Conservation (phyloP, 164 flowering plant species). For the Aristolochia fimbriata region DNA sequence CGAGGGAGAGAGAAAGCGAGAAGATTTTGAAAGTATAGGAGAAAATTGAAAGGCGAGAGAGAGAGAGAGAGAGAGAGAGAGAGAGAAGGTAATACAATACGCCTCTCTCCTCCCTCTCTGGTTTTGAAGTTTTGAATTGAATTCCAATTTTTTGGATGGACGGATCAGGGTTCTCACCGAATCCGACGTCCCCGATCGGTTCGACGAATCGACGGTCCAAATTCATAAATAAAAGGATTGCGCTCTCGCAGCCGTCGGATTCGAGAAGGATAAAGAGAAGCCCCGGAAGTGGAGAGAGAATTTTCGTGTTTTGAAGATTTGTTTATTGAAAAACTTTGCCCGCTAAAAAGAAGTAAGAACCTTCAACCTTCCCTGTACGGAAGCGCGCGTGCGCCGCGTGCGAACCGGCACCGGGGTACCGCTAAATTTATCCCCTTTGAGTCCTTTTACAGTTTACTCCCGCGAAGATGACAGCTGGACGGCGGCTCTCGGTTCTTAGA, state of each 20-base stretch:
- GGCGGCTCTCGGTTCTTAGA: no score
- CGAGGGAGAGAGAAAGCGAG: not conserved
- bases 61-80: constrained; percentile 1
- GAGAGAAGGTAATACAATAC: not conserved
- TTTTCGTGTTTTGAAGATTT: not conserved
- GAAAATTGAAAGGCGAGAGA: constrained; percentile 7
- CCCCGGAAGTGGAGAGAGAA: constrained; percentile 3
- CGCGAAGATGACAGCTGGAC: no score
- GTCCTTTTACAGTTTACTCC: no score
- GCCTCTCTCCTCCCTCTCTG: constrained; percentile 43
- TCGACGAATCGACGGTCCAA: constrained; percentile 21
- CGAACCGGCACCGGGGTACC: no score
- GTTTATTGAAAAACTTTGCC: no score
- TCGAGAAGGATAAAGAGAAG: not conserved
- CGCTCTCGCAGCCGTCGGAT: constrained; percentile 27
- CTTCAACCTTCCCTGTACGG: no score
- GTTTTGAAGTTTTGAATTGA: constrained; percentile 47
- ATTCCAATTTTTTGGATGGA: constrained; percentile 45
- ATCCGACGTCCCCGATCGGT: constrained; percentile 26
- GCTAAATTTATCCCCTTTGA: no score
- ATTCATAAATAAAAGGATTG: constrained; percentile 31
- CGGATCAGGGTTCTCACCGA: constrained; percentile 8
- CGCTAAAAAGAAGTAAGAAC: no score
- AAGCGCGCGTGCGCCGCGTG: no score
- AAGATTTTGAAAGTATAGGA: constrained; percentile 11